Percentiles rank a stretch among this genome's conserved stretches.
These are phyloP conservation scores for Raffaelea arxii DNA, from an alignment of 2,329 filamentous ascomycete species.

Conservation along the genomic window DNA sequence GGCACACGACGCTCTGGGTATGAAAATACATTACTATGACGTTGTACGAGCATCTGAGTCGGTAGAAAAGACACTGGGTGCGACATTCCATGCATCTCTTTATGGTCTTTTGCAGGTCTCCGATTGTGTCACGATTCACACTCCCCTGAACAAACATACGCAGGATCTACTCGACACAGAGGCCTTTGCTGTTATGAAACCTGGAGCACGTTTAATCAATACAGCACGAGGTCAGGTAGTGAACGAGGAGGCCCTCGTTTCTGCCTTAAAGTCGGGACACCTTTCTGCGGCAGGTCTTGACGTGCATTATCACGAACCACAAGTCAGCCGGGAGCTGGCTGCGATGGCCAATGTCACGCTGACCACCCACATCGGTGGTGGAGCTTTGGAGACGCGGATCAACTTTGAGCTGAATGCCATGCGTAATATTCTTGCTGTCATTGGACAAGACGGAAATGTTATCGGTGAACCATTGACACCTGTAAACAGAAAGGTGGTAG, in stretches of 20 bases:
- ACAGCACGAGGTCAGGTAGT: conserved; percentile 41
- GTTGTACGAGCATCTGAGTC: conserved; percentile 30
- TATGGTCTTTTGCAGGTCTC: conserved; percentile 33
- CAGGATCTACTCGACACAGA: conserved; percentile 29
- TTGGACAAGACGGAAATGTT: background rate
- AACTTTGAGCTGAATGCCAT: conserved; percentile 3
- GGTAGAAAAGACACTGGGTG: conserved; percentile 14
- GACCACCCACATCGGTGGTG: conserved; percentile 43
- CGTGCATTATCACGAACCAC: conserved; percentile 40
- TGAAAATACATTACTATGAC: conserved; percentile 48
- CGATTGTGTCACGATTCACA: conserved; percentile 41
- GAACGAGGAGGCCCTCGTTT: conserved; percentile 36
- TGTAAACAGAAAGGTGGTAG: background rate
- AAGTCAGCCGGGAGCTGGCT: conserved; percentile 21
- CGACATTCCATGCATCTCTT: conserved; percentile 18
- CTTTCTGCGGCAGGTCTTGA: conserved; percentile 37
- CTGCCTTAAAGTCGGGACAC: conserved; percentile 33
- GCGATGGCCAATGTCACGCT: conserved; percentile 26
- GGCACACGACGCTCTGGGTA: conserved; percentile 37
- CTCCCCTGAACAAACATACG: conserved; percentile 28
- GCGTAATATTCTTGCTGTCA: conserved; percentile 16
- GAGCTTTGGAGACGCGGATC: conserved; percentile 25
- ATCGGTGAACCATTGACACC: background rate
- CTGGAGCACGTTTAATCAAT: conserved; percentile 40
- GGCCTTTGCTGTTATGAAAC: conserved; percentile 36